Base-by-base conservation (phyloP, 202 grass and related monocot species). In the Panicum hallii region DNA sequence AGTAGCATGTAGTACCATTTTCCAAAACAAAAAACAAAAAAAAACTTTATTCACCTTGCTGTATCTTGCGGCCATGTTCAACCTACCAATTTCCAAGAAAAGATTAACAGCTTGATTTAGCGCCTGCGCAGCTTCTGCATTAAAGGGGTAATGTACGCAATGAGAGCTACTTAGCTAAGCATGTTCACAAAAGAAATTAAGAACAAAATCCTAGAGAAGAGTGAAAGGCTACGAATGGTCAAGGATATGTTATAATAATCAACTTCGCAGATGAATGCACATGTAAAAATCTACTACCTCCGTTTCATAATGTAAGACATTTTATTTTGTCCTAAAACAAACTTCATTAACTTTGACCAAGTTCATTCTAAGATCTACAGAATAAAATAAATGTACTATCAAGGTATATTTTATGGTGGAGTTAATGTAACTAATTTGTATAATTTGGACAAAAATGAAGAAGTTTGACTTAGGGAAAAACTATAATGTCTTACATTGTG, bases 51-150 rank as follows among this genome's bases (percentile, higher is more conserved):
- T 81, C 47, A 97, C 95, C 92, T 97, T 97, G 89, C 86, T 91
- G 67, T 97, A 93, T 89, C 95, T 92, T 82, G 95, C 95, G 41
- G 92, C 92, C 95, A 97, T 97, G 90, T 89, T 94, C 69, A 97
- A 82, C 81, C 88, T 89, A 56, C 95, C 95, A 79, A 94, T 94
- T 90, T 97, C 90, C 72, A 94, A 64, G 89, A 94, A 97, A 74
- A 94, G 88, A 80, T 94, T 91, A 74, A 94, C 88, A 65, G 92
- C 87, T 79, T 94, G 82, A 52, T 89, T 89, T 70, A 97, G 76
- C 1, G 85, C 82, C 74, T 94, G 82, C 9, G 86, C 90, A 88
- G 89, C 90, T 87, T 97, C 90, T 97, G 89, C 83, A 90, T 77
- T 64, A 62, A 78, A 76, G 50, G 17, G 30, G 8, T 45, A 56